Evolutionary conservation across 139 green algal genomes (phyloP), one percentile per base, ranked within the genome.

Genomic region (Micromonas pusilla): DNA sequence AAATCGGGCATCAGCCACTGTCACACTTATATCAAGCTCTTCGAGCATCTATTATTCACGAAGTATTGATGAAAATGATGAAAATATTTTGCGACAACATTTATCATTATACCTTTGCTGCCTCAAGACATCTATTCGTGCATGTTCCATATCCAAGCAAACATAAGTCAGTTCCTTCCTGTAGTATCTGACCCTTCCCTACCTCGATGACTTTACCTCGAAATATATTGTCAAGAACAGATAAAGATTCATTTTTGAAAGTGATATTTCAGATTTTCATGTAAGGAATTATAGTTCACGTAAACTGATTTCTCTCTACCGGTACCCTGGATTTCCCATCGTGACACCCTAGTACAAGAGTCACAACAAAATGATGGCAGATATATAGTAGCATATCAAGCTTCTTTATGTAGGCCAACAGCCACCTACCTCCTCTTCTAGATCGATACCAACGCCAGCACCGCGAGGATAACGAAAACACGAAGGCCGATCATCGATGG

Each of bases 391-490:
- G n/a, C n/a, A n/a, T n/a, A n/a, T n/a, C n/a, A n/a, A n/a, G 64
- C 30, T 62, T 76, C 60, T 64, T 33, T 79, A 73, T 28, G 33
- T 33, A 37, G 62, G 73, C 45, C 52, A 39, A 4, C n/a, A 2
- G 3, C 52, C 13, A 62, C 73, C 66, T 9, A 80, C 65, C 26
- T 52, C 45, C 70, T 82, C 66, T 30, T 26, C 66, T 38, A 99
- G 81, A 83, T 97, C 92, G 1, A 99, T 54, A 25, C 96, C 96
- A 19, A 98, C 79, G 57, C 96, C 96, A 71, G 96, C 97, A 66
- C 95, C 96, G 64, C 96, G 89, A 0, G 96, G 96, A 88, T 91
- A 98, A 63, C 94, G 84, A 83, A 98, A 96, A 85, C 88, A 95
- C 31, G 82, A 92, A n/a, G 95, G 93, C 60, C 82, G 77, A 80